These are phyloP conservation scores for Xanthoceras sorbifolium DNA, from an alignment of 345 rosid genomes.

Conservation along the genomic window DNA sequence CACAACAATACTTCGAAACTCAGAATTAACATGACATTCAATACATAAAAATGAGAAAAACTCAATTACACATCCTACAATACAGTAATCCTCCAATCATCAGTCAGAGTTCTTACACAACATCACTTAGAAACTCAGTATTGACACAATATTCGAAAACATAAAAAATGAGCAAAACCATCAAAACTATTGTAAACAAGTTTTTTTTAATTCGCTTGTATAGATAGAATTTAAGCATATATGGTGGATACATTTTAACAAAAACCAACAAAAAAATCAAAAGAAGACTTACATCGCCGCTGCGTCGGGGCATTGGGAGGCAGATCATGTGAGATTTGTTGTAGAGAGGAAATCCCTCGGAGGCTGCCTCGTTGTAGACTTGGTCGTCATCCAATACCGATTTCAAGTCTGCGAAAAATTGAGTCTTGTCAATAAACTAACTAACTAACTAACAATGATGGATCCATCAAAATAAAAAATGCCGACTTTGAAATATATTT, in stretches of 20 bases:
- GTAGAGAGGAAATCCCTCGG: slow-evolving; percentile 79
- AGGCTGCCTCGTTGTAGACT: slow-evolving; percentile 74
- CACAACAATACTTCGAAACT: background rate
- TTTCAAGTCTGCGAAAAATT: slow-evolving; percentile 60
- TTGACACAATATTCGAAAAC: too few species aligned
- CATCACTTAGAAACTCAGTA: too few species aligned
- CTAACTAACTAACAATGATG: background rate
- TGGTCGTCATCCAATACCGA: slow-evolving; percentile 66
- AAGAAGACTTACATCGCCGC: slow-evolving; percentile 67
- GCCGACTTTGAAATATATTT: background rate
- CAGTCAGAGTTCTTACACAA: too few species aligned
- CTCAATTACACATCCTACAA: background rate
- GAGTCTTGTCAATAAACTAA: background rate
- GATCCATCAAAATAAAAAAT: slow-evolving; percentile 17
- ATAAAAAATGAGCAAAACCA: too few species aligned
- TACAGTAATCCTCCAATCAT: too few species aligned
- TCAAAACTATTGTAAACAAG: background rate
- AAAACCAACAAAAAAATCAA: slow-evolving; percentile 2
- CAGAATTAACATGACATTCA: background rate
- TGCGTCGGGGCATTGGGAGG: slow-evolving; percentile 67
- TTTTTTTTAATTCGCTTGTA: background rate
- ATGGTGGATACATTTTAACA: background rate
- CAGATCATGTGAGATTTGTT: slow-evolving; percentile 91
- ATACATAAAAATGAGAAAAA: background rate
- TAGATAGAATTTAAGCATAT: background rate